Conservation (phyloP, 2,329 filamentous ascomycete species). For the Fusarium musae region DNA sequence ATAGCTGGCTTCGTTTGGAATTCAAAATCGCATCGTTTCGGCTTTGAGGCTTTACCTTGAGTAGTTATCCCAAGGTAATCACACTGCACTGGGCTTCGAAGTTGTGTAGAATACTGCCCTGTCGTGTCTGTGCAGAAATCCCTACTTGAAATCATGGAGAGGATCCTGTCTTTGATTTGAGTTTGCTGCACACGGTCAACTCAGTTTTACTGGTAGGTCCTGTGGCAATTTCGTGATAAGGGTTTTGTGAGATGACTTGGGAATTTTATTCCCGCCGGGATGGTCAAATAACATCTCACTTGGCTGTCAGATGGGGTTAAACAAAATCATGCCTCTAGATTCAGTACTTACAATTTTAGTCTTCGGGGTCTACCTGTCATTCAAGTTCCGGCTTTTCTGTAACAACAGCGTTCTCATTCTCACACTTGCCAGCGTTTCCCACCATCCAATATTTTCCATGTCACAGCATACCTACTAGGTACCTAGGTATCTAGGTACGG, state of each 20-base stretch:
- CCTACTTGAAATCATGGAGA: not conserved
- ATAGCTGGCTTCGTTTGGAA: constrained; percentile 25
- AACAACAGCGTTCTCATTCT: not conserved
- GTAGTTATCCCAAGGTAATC: constrained; percentile 14
- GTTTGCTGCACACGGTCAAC: not conserved
- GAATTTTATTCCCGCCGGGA: not conserved
- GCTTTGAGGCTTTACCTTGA: constrained; percentile 9
- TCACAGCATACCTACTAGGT: not conserved
- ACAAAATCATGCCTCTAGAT: not conserved
- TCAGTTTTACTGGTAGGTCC: not conserved
- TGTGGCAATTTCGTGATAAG: not conserved
- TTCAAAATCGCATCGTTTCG: constrained; percentile 22
- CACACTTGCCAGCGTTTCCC: not conserved
- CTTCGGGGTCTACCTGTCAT: not conserved
- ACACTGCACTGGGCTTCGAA: not conserved
- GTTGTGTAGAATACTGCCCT: not conserved
- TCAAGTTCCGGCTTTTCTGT: not conserved
- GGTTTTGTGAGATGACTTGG: not conserved
- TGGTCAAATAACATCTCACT: not conserved
- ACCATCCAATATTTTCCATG: not conserved
- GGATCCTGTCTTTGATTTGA: not conserved
- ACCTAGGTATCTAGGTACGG: not conserved
- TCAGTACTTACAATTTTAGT: not conserved
- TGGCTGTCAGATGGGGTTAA: not conserved
- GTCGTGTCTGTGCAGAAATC: not conserved